Evolutionary conservation across 805 yeast genomes (phyloP).

Genomic region (Candida oleophila): DNA sequence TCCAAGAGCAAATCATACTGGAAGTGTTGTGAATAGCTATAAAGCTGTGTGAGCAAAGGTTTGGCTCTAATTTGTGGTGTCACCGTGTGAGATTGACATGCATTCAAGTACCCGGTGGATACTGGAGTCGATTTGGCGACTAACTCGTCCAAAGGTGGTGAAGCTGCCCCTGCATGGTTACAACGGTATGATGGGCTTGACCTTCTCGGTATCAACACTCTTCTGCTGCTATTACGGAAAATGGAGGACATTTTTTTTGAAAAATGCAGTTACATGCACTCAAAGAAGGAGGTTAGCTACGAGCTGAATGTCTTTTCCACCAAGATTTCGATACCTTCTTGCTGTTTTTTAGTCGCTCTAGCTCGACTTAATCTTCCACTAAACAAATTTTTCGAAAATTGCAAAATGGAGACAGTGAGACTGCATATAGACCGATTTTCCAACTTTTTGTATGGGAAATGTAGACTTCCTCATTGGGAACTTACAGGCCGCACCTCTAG

Average conservation of each 20-base stretch:
- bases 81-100: neutral
- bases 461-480: neutral
- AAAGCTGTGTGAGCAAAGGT: neutral
- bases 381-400: neutral
- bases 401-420: neutral
- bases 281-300: too few species aligned
- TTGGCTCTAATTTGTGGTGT: neutral
- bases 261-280: neutral
- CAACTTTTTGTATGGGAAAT: neutral
- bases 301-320: neutral
- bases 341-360: neutral
- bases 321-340: neutral
- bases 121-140: neutral
- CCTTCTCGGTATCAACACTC: neutral
- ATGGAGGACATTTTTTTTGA: neutral
- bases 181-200: neutral
- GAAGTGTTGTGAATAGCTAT: neutral
- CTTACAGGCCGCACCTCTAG: too few species aligned
- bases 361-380: neutral
- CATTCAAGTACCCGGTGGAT: neutral
- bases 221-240: neutral
- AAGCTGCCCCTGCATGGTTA: neutral
- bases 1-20: constrained; percentile 3
- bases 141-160: neutral
- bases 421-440: neutral